Conservation (phyloP, 2,329 filamentous ascomycete species). For the Diaporthe nobilis region DNA sequence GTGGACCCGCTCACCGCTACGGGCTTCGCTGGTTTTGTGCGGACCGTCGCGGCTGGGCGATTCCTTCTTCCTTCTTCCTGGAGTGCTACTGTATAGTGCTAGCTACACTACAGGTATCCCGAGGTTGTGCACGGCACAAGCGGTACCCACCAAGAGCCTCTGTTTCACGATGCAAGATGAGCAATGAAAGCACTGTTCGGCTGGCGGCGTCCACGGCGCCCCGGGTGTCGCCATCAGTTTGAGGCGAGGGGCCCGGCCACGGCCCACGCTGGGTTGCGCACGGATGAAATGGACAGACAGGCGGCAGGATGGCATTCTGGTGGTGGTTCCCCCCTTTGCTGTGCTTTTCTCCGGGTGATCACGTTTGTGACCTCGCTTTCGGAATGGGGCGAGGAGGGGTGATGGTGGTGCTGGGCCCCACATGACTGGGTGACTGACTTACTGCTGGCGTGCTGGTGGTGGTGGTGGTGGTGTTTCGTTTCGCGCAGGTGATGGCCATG, state of each 20-base stretch:
- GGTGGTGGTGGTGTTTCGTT: slow-evolving; percentile 22
- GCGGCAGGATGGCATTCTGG: not conserved
- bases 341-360: slow-evolving; percentile 19
- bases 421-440: slow-evolving; percentile 10
- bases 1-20: slow-evolving; percentile 22
- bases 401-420: slow-evolving; percentile 1
- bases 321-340: not conserved
- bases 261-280: slow-evolving; percentile 17
- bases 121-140: slow-evolving; percentile 12
- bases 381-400: slow-evolving; percentile 5
- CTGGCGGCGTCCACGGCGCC: not conserved
- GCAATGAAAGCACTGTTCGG: slow-evolving; percentile 31
- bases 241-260: not conserved
- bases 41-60: slow-evolving; percentile 31
- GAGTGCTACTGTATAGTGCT: not conserved
- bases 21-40: not conserved
- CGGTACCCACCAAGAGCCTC: slow-evolving; percentile 1
- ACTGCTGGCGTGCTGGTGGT: not conserved
- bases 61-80: not conserved
- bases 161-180: slow-evolving; percentile 31
- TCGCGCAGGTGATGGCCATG: slow-evolving; percentile 16
- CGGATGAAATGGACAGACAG: not conserved
- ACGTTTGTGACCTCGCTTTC: slow-evolving; percentile 19
- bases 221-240: not conserved
- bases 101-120: not conserved